phyloP scores from a whole-genome alignment of 495 filamentous ascomycete genomes.

The Bathelium albidoporum region DNA sequence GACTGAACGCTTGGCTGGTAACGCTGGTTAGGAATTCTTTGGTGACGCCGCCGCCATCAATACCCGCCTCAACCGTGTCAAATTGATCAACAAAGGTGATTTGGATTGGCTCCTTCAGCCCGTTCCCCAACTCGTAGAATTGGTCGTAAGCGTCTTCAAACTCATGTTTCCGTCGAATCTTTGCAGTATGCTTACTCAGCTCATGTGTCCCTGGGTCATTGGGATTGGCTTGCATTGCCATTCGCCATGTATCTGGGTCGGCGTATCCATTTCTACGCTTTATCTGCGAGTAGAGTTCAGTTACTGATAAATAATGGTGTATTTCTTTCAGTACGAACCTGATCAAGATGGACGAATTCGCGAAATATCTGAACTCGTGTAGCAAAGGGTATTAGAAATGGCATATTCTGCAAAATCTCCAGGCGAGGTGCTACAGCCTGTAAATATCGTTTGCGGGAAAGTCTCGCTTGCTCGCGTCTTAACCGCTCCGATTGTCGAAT shows the following conservation, averaged over 20 bases:
- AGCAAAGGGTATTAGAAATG: constrained; percentile 89
- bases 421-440: constrained; percentile 71
- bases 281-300: background rate
- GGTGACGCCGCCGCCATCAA: constrained; percentile 94
- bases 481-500: constrained; percentile 42
- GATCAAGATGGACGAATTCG: constrained; percentile 78
- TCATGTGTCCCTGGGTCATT: background rate
- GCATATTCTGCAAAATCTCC: constrained; percentile 91
- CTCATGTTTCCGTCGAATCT: constrained; percentile 66
- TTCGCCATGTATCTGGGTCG: constrained; percentile 73
- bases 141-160: constrained; percentile 80
- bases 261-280: constrained; percentile 59
- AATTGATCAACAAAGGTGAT: constrained; percentile 96
- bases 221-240: constrained; percentile 37
- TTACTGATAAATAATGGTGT: background rate
- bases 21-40: constrained; percentile 95
- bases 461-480: constrained; percentile 51
- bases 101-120: constrained; percentile 91
- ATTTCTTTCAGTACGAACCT: constrained; percentile 37
- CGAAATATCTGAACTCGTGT: constrained; percentile 91
- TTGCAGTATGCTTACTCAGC: constrained; percentile 64
- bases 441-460: constrained; percentile 54
- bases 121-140: constrained; percentile 72
- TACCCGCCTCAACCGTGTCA: constrained; percentile 76
- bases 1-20: constrained; percentile 74